Evolutionary conservation across 1,139 yeast genomes (phyloP).

Genomic region (Suhomyces yuchorum): DNA sequence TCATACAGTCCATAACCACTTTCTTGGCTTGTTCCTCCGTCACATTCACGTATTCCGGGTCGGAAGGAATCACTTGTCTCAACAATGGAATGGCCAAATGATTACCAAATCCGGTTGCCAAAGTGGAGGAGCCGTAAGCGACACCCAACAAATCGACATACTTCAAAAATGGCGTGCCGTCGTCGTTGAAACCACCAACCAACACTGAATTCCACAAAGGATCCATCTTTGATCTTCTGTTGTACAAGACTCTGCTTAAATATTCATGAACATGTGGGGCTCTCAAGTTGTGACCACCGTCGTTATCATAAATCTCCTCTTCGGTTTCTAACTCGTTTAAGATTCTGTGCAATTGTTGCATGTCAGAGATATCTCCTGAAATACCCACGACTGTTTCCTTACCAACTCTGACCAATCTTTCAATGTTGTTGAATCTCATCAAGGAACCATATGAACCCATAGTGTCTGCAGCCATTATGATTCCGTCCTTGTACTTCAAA

Average conservation of each 20-base stretch:
- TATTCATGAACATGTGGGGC: slow-evolving; percentile 91
- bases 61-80: slow-evolving; percentile 80
- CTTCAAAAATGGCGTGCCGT: slow-evolving; percentile 66
- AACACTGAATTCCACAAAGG: slow-evolving; percentile 95
- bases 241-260: slow-evolving; percentile 79
- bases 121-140: slow-evolving; percentile 80
- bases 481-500: slow-evolving; percentile 85
- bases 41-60: slow-evolving; percentile 70
- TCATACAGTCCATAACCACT: slow-evolving; percentile 83
- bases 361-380: slow-evolving; percentile 93
- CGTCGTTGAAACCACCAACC: slow-evolving; percentile 85
- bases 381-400: slow-evolving; percentile 85
- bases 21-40: slow-evolving; percentile 74
- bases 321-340: slow-evolving; percentile 74
- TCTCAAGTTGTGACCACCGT: slow-evolving; percentile 68
- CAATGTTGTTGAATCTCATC: slow-evolving; percentile 81
- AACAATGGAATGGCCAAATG: slow-evolving; percentile 91
- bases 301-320: slow-evolving; percentile 79
- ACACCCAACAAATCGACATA: slow-evolving; percentile 93
- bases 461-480: slow-evolving; percentile 93
- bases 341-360: slow-evolving; percentile 77
- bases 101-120: slow-evolving; percentile 97
- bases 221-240: slow-evolving; percentile 88
- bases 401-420: slow-evolving; percentile 84
- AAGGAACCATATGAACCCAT: slow-evolving; percentile 92